Evolutionary conservation across 2,329 filamentous ascomycete genomes (phyloP).

Genomic region (Teratosphaeria zuluensis): DNA sequence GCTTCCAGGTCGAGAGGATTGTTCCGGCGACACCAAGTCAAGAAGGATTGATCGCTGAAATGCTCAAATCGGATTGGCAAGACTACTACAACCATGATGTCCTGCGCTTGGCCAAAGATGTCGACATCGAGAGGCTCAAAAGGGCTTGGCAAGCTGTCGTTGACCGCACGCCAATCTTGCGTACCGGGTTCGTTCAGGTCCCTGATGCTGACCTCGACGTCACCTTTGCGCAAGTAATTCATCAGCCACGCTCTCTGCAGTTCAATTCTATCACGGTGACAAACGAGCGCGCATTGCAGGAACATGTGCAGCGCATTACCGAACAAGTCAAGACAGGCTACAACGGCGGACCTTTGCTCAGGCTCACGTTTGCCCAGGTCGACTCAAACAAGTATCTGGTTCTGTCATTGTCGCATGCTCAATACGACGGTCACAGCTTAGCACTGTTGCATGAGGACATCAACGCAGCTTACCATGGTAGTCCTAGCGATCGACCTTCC

Average conservation of each 20-base stretch:
- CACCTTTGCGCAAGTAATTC: conserved; percentile 49
- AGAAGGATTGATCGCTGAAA: conserved; percentile 75
- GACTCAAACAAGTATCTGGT: conserved; percentile 34
- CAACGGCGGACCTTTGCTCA: conserved; percentile 15
- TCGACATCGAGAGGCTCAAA: conserved; percentile 49
- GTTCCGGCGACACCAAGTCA: conserved; percentile 75
- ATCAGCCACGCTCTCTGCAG: conserved; percentile 19
- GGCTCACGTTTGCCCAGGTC: conserved; percentile 30
- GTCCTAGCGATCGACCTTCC: conserved; percentile 30
- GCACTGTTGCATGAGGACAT: conserved; percentile 64
- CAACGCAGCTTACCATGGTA: conserved; percentile 46
- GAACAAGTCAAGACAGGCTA: conserved; percentile 30
- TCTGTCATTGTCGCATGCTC: conserved; percentile 71
- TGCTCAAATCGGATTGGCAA: conserved; percentile 62
- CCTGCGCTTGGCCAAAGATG: conserved; percentile 46
- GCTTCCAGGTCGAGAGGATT: conserved; percentile 42
- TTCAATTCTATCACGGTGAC: background rate
- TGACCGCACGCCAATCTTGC: conserved; percentile 56
- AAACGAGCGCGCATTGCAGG: conserved; percentile 21
- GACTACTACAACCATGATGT: conserved; percentile 83
- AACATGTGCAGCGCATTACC: conserved; percentile 25
- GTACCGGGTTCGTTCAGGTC: conserved; percentile 62
- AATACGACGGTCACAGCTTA: conserved; percentile 86
- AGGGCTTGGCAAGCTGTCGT: conserved; percentile 55
- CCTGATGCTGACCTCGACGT: conserved; percentile 48